Evolutionary conservation across 1,139 yeast genomes (phyloP).

Genomic region (Debaryomycetaceae sp.): DNA sequence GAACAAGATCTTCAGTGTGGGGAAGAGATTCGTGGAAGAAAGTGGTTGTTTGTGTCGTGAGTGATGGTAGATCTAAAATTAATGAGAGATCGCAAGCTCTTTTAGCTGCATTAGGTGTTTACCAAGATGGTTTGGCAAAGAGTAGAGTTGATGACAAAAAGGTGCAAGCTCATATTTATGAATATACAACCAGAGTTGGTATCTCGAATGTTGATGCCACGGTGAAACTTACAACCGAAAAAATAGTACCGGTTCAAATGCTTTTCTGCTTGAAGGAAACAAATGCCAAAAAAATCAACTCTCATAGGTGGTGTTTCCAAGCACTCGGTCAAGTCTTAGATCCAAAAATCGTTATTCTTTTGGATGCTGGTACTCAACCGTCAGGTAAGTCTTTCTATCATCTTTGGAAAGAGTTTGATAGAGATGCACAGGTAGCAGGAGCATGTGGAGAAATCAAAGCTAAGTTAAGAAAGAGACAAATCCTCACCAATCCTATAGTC

Average conservation of each 20-base stretch:
- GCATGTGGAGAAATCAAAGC: constrained; percentile 53
- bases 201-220: constrained; percentile 46
- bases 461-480: constrained; percentile 36
- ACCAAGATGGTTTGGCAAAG: constrained; percentile 49
- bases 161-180: constrained; percentile 47
- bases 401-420: constrained; percentile 48
- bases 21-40: constrained; percentile 51
- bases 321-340: constrained; percentile 45
- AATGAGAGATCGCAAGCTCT: constrained; percentile 49
- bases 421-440: constrained; percentile 48
- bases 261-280: constrained; percentile 46
- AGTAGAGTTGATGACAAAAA: constrained; percentile 45
- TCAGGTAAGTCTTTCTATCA: constrained; percentile 44
- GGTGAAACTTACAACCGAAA: constrained; percentile 46
- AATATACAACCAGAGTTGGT: constrained; percentile 48
- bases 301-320: constrained; percentile 52
- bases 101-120: constrained; percentile 47
- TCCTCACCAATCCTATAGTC: constrained; percentile 44
- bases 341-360: constrained; percentile 40
- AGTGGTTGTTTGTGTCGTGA: constrained; percentile 45
- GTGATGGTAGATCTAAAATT: constrained; percentile 48
- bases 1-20: constrained; percentile 42
- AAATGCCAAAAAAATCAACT: constrained; percentile 47
- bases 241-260: constrained; percentile 47
- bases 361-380: constrained; percentile 51